Percentiles rank a stretch among this genome's conserved stretches.
These are phyloP conservation scores for Tephrocybe sp. DNA, from an alignment of 768 basidiomycete genomes.

Conservation along the genomic window DNA sequence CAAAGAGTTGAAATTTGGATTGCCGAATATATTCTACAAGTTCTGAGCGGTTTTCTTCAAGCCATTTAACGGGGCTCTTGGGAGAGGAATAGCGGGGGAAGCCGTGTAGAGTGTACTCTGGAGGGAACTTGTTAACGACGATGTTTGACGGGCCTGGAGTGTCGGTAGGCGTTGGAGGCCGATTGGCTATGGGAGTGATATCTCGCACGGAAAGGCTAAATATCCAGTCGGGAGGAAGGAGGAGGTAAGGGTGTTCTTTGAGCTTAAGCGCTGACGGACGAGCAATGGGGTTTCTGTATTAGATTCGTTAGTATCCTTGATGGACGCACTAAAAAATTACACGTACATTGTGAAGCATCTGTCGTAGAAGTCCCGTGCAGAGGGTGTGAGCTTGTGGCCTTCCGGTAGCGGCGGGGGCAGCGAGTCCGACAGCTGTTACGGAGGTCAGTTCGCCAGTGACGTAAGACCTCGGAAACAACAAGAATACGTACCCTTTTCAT, in stretches of 20 bases:
- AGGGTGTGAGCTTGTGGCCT: conserved; percentile 65
- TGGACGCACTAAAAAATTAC: conserved; percentile 1
- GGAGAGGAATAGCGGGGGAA: conserved; percentile 11
- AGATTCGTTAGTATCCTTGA: neutral
- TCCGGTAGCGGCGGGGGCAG: conserved; percentile 86
- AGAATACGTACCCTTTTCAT: conserved; percentile 77
- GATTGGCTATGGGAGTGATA: neutral
- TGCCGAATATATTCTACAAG: conserved; percentile 7
- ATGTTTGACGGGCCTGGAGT: neutral
- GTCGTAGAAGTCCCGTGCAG: conserved; percentile 80
- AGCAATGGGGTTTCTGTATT: conserved; percentile 69
- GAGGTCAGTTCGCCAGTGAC: neutral
- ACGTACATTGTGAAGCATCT: conserved; percentile 83
- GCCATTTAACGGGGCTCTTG: conserved; percentile 3
- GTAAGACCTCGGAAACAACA: neutral
- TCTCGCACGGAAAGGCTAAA: conserved; percentile 58
- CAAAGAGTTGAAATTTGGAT: neutral
- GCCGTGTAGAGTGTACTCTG: conserved; percentile 6
- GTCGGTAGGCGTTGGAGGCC: neutral
- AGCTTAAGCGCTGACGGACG: conserved; percentile 78
- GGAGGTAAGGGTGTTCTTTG: conserved; percentile 72
- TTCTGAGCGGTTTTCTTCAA: conserved; percentile 1
- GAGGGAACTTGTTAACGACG: conserved; percentile 6
- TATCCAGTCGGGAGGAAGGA: conserved; percentile 65
- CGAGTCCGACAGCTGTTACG: conserved; percentile 77